Evolutionary conservation across 2,329 filamentous ascomycete species (phyloP).

Genomic region (Graphium sp.): DNA sequence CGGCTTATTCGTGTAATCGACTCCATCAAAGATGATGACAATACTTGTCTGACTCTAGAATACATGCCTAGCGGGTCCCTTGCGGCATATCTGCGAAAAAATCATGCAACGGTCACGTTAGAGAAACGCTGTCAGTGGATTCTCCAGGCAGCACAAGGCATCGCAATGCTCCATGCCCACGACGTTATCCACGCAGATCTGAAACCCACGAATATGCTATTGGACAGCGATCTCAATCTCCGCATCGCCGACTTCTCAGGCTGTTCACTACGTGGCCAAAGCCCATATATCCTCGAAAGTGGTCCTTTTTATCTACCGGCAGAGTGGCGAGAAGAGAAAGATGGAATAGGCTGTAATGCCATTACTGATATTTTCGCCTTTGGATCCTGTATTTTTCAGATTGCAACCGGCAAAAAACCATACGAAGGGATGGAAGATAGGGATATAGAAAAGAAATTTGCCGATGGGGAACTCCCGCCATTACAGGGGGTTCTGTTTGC

Average conservation of each 20-base stretch:
- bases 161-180: conserved; percentile 16
- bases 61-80: conserved; percentile 11
- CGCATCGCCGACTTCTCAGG: conserved; percentile 19
- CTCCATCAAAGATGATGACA: not conserved
- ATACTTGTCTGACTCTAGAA: conserved; percentile 10
- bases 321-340: too few species aligned
- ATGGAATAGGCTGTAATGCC: not conserved
- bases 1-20: conserved; percentile 1
- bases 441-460: conserved; percentile 1
- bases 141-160: conserved; percentile 14
- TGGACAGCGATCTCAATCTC: conserved; percentile 16
- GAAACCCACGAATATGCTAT: conserved; percentile 18
- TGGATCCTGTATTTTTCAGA: conserved; percentile 3
- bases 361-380: conserved; percentile 1
- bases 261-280: conserved; percentile 8
- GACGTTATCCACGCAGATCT: conserved; percentile 21
- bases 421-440: conserved; percentile 1
- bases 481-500: conserved; percentile 1
- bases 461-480: not conserved
- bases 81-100: conserved; percentile 8
- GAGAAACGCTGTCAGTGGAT: conserved; percentile 12
- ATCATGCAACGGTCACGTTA: conserved; percentile 4
- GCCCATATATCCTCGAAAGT: not conserved
- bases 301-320: conserved; percentile 1
- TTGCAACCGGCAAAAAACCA: conserved; percentile 1